Conservation (phyloP, 306 rosid genomes). For the Dryas drummondii region DNA sequence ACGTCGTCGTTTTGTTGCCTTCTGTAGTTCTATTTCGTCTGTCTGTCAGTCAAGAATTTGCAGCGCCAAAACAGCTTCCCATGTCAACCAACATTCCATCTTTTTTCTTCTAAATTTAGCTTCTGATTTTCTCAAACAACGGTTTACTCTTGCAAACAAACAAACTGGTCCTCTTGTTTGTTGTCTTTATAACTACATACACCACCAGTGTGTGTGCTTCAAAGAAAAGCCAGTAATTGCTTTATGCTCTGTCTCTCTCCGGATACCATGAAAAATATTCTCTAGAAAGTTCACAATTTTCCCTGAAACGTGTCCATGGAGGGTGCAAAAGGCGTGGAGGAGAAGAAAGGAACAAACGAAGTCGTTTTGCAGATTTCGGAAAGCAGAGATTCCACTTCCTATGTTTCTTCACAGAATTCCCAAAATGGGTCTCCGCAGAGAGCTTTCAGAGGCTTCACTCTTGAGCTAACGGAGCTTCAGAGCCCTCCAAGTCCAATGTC, state of each 20-base stretch:
- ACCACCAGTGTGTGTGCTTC: neutral
- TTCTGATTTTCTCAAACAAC: neutral
- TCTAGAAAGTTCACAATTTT: slow-evolving; percentile 7
- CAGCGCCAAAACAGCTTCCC: neutral
- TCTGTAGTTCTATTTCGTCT: neutral
- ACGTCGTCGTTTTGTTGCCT: neutral
- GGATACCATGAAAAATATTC: neutral
- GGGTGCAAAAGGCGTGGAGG: slow-evolving; percentile 30
- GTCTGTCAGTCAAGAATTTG: slow-evolving; percentile 1
- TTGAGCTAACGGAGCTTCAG: slow-evolving; percentile 37
- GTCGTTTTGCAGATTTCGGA: slow-evolving; percentile 52
- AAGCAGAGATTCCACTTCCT: slow-evolving; percentile 13
- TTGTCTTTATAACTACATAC: no score
- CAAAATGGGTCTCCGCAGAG: slow-evolving; percentile 32
- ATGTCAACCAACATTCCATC: neutral
- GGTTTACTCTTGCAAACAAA: neutral
- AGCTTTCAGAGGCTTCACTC: slow-evolving; percentile 22
- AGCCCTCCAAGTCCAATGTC: neutral
- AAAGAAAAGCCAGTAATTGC: neutral
- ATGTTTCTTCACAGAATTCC: slow-evolving; percentile 21
- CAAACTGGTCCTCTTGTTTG: no score
- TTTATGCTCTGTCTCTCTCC: neutral
- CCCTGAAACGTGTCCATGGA: slow-evolving; percentile 12
- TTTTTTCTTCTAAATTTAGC: neutral
- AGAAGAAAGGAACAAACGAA: slow-evolving; percentile 47